Percentiles rank a stretch among this genome's conserved stretches.
Evolutionary conservation across 352 stramenopile genomes (phyloP).

Genomic region (Phytophthora chlamydospora): DNA sequence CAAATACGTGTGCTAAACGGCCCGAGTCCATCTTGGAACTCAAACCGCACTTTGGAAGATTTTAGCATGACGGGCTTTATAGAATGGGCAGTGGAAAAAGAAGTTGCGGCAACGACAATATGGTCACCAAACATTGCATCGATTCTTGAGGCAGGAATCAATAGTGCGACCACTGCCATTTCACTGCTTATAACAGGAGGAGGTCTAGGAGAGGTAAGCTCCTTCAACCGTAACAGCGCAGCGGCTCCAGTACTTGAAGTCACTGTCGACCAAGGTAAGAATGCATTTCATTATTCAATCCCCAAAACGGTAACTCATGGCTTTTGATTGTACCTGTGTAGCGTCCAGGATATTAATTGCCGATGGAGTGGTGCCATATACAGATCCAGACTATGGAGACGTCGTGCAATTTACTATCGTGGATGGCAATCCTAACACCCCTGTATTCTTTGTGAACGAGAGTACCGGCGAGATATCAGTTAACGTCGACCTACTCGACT

Average conservation of each 20-base stretch:
- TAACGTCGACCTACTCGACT: constrained; percentile 31
- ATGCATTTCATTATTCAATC: neutral
- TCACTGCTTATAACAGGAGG: constrained; percentile 48
- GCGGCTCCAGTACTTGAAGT: constrained; percentile 45
- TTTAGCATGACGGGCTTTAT: constrained; percentile 36
- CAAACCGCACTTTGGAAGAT: constrained; percentile 19
- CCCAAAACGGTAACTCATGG: neutral
- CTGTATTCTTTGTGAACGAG: constrained; percentile 35
- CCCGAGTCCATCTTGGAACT: constrained; percentile 11
- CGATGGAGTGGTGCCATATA: constrained; percentile 17
- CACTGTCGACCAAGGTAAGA: constrained; percentile 44
- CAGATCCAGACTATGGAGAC: constrained; percentile 24
- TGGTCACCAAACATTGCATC: constrained; percentile 41
- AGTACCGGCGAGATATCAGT: constrained; percentile 17
- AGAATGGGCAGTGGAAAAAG: constrained; percentile 35
- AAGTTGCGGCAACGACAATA: constrained; percentile 27
- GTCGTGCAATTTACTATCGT: constrained; percentile 24
- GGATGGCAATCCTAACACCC: constrained; percentile 10
- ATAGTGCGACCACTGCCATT: constrained; percentile 5
- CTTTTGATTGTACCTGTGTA: neutral
- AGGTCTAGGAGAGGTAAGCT: constrained; percentile 53
- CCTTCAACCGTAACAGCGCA: constrained; percentile 39
- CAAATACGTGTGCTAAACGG: constrained; percentile 42
- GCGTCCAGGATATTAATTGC: constrained; percentile 17
- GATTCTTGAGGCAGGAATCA: constrained; percentile 19